These are phyloP conservation scores for Trametes gibbosa DNA, from an alignment of 768 basidiomycete species.

Conservation along the genomic window DNA sequence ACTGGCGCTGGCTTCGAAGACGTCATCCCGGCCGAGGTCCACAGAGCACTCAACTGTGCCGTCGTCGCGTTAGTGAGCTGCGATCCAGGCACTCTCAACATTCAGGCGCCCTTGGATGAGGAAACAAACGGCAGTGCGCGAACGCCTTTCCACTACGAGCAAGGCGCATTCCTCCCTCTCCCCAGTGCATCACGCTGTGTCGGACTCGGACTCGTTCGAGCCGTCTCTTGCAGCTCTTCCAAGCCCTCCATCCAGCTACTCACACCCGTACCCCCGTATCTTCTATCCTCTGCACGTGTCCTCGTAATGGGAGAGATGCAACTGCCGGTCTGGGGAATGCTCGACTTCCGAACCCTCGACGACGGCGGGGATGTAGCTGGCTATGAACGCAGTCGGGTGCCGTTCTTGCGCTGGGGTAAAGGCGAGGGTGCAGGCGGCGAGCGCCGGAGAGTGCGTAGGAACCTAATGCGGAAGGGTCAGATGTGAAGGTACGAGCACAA, in stretches of 20 bases:
- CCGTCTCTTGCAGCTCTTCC: slow-evolving; percentile 48
- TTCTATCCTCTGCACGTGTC: slow-evolving; percentile 43
- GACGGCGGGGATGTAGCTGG: slow-evolving; percentile 51
- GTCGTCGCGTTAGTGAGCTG: slow-evolving; percentile 72
- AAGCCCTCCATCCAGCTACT: slow-evolving; percentile 63
- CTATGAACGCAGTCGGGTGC: slow-evolving; percentile 51
- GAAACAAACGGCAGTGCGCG: neutral
- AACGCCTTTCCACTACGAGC: slow-evolving; percentile 52
- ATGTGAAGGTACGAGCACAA: too few relatives aligned
- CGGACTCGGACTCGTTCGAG: slow-evolving; percentile 76
- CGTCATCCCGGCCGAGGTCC: slow-evolving; percentile 66
- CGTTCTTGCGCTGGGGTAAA: slow-evolving; percentile 80
- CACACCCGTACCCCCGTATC: slow-evolving; percentile 61
- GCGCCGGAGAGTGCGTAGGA: slow-evolving; percentile 71
- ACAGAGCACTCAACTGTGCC: slow-evolving; percentile 72
- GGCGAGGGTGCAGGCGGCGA: slow-evolving; percentile 71
- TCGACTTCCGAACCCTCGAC: slow-evolving; percentile 56
- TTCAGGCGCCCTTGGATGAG: slow-evolving; percentile 4
- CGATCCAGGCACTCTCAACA: slow-evolving; percentile 42
- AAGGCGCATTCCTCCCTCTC: slow-evolving; percentile 50
- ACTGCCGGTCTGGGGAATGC: slow-evolving; percentile 82
- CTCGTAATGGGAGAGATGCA: slow-evolving; percentile 88
- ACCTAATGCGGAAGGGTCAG: slow-evolving; percentile 83
- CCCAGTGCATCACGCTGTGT: slow-evolving; percentile 62
- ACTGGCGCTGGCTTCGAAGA: slow-evolving; percentile 78